Percentiles rank a stretch among this genome's conserved stretches.
These are phyloP conservation scores for Gossypium aridum DNA, from an alignment of 441 rosid species.

Conservation along the genomic window DNA sequence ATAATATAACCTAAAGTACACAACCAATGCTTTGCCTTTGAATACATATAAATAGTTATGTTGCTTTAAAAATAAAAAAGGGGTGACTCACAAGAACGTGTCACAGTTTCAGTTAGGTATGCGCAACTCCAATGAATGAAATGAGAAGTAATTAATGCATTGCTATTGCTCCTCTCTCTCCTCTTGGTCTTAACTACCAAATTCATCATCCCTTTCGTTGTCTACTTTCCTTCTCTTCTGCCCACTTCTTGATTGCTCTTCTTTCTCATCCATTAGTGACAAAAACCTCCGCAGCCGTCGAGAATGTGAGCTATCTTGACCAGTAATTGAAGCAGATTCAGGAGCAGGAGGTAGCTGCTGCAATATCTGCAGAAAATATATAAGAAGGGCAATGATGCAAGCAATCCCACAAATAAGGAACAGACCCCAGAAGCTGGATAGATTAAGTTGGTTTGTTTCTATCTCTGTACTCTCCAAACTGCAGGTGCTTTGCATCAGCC, in stretches of 20 bases:
- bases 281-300: slow-evolving; percentile 47
- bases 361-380: slow-evolving; percentile 47
- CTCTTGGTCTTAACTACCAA: slow-evolving; percentile 20
- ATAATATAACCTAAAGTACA: not conserved
- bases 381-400: slow-evolving; percentile 57
- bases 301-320: slow-evolving; percentile 24
- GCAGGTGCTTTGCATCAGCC: slow-evolving; percentile 67
- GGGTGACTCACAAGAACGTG: not conserved
- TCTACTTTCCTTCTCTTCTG: slow-evolving; percentile 50
- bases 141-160: not conserved
- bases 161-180: slow-evolving; percentile 18
- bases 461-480: slow-evolving; percentile 49
- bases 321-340: slow-evolving; percentile 24
- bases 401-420: slow-evolving; percentile 72
- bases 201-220: slow-evolving; percentile 27
- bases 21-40: not conserved
- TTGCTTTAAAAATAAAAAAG: not conserved
- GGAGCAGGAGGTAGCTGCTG: slow-evolving; percentile 26
- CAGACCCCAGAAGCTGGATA: slow-evolving; percentile 82
- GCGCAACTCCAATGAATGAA: not conserved
- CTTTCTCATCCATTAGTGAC: slow-evolving; percentile 72
- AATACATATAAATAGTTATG: not conserved
- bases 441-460: slow-evolving; percentile 65
- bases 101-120: not conserved
- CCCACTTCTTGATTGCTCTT: slow-evolving; percentile 32